Conservation (phyloP, 192 early-diverging fungal genomes). For the Umbelopsis ramanniana region DNA sequence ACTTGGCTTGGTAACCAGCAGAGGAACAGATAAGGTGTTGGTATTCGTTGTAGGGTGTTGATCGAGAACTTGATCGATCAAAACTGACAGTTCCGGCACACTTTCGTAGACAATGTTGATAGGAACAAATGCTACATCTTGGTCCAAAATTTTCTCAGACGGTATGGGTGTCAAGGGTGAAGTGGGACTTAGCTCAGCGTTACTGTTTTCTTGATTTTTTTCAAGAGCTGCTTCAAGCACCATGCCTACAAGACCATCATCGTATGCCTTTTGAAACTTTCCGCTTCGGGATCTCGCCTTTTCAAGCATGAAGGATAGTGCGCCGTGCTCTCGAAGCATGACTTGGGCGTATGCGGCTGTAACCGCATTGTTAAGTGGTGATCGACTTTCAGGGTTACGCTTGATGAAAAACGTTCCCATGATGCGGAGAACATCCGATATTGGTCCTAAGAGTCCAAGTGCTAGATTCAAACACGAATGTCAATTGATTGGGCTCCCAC, state of each 20-base stretch:
- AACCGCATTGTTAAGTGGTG: conserved; percentile 38
- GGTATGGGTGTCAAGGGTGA: conserved; percentile 20
- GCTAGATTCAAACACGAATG: conserved; percentile 12
- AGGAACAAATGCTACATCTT: conserved; percentile 34
- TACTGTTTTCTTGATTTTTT: conserved; percentile 23
- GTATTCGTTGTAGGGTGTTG: conserved; percentile 29
- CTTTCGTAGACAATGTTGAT: conserved; percentile 45
- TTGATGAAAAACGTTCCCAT: conserved; percentile 41
- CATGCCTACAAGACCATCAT: conserved; percentile 42
- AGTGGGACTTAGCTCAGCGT: not conserved
- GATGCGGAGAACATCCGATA: conserved; percentile 42
- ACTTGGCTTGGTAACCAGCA: conserved; percentile 33
- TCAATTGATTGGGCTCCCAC: not conserved
- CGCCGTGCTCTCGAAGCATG: conserved; percentile 38
- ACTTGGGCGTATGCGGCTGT: conserved; percentile 40
- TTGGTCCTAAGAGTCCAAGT: conserved; percentile 39
- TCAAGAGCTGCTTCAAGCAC: conserved; percentile 38
- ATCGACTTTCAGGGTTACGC: conserved; percentile 30
- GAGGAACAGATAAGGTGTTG: conserved; percentile 12
- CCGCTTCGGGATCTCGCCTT: conserved; percentile 44
- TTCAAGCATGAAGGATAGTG: conserved; percentile 39
- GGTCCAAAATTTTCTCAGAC: not conserved
- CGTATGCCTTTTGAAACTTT: conserved; percentile 30
- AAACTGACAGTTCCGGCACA: conserved; percentile 35
- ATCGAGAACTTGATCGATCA: conserved; percentile 46